These are phyloP conservation scores for Sporothrix brunneoviolacea DNA, from an alignment of 2,329 filamentous ascomycete species.

Conservation along the genomic window DNA sequence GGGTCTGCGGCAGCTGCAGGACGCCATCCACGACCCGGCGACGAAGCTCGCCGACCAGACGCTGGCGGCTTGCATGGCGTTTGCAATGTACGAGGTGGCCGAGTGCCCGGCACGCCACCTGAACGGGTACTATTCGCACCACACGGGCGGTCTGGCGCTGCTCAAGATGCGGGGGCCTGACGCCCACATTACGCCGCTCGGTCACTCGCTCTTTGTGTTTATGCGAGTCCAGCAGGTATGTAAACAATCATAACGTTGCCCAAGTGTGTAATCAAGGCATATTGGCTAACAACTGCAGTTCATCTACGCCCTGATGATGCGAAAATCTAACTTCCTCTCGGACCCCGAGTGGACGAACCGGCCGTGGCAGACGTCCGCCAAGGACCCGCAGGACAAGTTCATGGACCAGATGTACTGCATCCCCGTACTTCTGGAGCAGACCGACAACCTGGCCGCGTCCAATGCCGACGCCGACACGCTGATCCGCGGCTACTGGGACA, in stretches of 20 bases:
- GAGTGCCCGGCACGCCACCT: constrained; percentile 17
- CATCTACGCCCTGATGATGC: constrained; percentile 14
- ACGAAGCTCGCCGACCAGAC: constrained; percentile 15
- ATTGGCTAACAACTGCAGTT: constrained; percentile 18
- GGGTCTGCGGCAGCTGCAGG: constrained; percentile 14
- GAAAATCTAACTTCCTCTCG: constrained; percentile 16
- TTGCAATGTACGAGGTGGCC: constrained; percentile 21
- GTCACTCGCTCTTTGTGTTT: constrained; percentile 18
- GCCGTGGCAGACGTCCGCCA: constrained; percentile 16
- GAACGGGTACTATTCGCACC: constrained; percentile 19
- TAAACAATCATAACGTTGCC: too few species aligned
- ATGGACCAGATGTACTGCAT: constrained; percentile 20
- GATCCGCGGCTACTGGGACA: constrained; percentile 1
- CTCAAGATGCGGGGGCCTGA: constrained; percentile 19
- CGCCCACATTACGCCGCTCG: constrained; percentile 15
- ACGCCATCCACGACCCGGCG: constrained; percentile 12
- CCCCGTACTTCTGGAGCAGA: constrained; percentile 14
- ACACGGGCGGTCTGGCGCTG: constrained; percentile 18
- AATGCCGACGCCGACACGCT: background rate
- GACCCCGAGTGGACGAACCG: constrained; percentile 16
- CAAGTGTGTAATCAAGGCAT: too few species aligned
- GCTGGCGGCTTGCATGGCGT: constrained; percentile 19
- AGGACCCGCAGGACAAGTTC: constrained; percentile 20
- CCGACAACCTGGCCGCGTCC: constrained; percentile 1
- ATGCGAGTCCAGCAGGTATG: constrained; percentile 20